These are phyloP conservation scores for Umbelopsis sp. DNA, from an alignment of 192 early-diverging fungal species.

Conservation along the genomic window DNA sequence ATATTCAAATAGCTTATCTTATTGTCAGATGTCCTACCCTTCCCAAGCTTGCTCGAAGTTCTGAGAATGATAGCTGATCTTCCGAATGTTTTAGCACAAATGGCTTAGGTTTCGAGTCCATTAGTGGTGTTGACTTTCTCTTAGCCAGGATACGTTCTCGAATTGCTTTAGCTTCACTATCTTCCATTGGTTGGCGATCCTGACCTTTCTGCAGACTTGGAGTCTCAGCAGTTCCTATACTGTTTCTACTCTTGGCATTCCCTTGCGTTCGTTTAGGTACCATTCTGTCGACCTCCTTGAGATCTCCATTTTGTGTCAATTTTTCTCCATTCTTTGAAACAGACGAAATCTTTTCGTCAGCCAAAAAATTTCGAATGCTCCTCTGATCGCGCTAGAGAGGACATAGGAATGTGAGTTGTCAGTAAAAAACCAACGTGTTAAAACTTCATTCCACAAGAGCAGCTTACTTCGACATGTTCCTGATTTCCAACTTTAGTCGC, in stretches of 20 bases:
- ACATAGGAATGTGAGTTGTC: no score
- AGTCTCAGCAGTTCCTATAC: not conserved
- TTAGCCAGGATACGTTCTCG: not conserved
- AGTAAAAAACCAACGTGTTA: no score
- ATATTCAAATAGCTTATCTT: not conserved
- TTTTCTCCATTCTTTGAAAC: not conserved
- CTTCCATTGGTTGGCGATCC: not conserved
- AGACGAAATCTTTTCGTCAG: no score
- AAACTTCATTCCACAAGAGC: no score
- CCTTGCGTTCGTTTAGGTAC: not conserved
- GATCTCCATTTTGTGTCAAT: not conserved
- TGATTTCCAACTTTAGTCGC: not conserved
- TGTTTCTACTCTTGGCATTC: not conserved
- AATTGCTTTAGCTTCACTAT: slow-evolving; percentile 1
- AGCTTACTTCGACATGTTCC: not conserved
- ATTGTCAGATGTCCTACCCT: not conserved
- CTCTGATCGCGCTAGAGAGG: no score
- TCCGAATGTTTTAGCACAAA: not conserved
- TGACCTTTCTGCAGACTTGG: not conserved
- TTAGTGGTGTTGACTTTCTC: not conserved
- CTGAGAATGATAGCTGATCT: not conserved
- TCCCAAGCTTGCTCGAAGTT: not conserved
- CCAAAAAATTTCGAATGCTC: no score
- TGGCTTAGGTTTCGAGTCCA: not conserved
- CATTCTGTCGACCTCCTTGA: no score